phyloP scores from a whole-genome alignment of 31 red algal species.

The Odonthalia washingtoniensis region DNA sequence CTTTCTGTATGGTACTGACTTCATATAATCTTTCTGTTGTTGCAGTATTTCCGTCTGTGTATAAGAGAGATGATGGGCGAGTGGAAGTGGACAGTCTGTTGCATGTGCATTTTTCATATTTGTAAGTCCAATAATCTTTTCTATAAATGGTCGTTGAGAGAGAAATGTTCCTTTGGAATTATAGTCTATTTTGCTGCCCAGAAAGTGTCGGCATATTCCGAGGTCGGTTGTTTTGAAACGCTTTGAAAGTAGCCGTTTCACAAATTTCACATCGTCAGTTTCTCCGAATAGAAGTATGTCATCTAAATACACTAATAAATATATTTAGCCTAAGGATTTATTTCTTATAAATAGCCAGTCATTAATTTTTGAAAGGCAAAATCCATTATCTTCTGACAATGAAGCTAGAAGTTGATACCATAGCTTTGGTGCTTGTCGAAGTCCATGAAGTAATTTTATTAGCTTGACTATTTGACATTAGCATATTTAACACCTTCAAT shows the following conservation, averaged over 20 bases:
- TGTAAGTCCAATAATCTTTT: slow-evolving; percentile 8
- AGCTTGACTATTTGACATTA: not conserved
- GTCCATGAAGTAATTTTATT: slow-evolving; percentile 26
- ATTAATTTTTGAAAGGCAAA: not conserved
- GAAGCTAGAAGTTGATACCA: not conserved
- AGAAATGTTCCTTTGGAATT: not conserved
- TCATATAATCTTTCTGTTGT: not conserved
- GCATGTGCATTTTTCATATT: slow-evolving; percentile 12
- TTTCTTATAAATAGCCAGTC: not conserved
- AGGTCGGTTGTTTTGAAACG: not conserved
- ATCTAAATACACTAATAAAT: slow-evolving; percentile 16
- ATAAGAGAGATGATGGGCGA: slow-evolving; percentile 34
- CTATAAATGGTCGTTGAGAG: not conserved
- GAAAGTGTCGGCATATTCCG: not conserved
- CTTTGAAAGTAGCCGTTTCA: not conserved
- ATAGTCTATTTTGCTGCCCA: not conserved
- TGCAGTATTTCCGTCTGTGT: not conserved
- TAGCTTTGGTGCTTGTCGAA: slow-evolving; percentile 36
- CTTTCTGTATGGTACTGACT: slow-evolving; percentile 13
- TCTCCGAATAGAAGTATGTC: not conserved
- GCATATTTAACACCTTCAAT: slow-evolving; percentile 5
- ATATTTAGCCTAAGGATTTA: not conserved
- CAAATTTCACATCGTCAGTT: not conserved
- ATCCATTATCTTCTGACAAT: not conserved
- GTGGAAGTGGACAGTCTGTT: not conserved